Evolutionary conservation across 306 rosid genomes (phyloP).

Genomic region (Quercus dentata): DNA sequence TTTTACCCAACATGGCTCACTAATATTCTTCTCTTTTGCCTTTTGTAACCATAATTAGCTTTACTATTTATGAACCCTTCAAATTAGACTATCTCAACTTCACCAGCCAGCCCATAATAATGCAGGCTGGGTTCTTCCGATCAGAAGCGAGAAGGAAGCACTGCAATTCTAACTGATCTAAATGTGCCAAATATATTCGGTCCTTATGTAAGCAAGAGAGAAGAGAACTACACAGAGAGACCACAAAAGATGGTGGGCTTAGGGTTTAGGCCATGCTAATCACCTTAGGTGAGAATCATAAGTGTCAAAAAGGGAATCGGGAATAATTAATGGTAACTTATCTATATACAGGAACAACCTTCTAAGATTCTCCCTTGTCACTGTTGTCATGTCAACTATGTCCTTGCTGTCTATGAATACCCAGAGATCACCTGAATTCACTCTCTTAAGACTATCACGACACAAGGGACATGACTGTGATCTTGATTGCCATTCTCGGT

Average conservation of each 20-base stretch:
- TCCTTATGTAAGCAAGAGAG: slow-evolving; percentile 27
- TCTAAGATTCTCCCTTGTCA: slow-evolving; percentile 76
- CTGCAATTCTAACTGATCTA: slow-evolving; percentile 47
- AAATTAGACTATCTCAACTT: slow-evolving; percentile 48
- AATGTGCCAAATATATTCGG: slow-evolving; percentile 29
- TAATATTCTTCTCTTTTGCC: no score
- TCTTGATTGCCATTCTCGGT: slow-evolving; percentile 51
- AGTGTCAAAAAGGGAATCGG: slow-evolving; percentile 69
- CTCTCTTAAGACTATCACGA: slow-evolving; percentile 89
- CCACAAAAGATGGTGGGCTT: slow-evolving; percentile 22
- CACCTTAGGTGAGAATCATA: slow-evolving; percentile 81
- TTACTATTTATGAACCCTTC: slow-evolving; percentile 28
- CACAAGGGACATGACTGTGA: slow-evolving; percentile 95
- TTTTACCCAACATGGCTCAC: no score
- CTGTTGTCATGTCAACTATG: slow-evolving; percentile 72
- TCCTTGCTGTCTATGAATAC: slow-evolving; percentile 70
- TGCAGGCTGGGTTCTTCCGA: slow-evolving; percentile 46
- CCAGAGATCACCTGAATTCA: slow-evolving; percentile 90
- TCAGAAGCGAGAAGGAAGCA: slow-evolving; percentile 56
- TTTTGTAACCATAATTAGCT: no score
- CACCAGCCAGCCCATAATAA: slow-evolving; percentile 58
- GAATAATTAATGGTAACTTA: slow-evolving; percentile 77
- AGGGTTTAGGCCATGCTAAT: slow-evolving; percentile 30
- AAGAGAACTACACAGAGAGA: slow-evolving; percentile 33
- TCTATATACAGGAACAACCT: slow-evolving; percentile 89